Conservation (phyloP, 345 rosid genomes). For the Raphanus raphanistrum region DNA sequence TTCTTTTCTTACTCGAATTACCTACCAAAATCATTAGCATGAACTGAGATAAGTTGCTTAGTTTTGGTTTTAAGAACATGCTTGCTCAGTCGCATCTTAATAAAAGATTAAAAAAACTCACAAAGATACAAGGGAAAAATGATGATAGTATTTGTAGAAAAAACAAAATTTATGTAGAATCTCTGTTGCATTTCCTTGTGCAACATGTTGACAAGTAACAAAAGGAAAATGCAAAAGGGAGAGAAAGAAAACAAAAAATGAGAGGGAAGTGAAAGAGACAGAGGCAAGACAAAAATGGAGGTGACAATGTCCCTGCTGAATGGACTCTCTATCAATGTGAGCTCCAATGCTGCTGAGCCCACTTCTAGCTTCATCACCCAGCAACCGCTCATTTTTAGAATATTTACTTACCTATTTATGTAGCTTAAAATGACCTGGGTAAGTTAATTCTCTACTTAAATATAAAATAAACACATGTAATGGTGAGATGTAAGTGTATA, state of each 20-base stretch:
- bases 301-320: conserved; percentile 36
- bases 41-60: conserved; percentile 7
- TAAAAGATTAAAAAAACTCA: background rate
- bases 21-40: background rate
- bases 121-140: background rate
- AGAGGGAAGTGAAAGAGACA: conserved; percentile 28
- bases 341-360: conserved; percentile 34
- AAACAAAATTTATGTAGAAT: background rate
- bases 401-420: conserved; percentile 6
- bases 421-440: background rate
- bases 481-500: conserved; percentile 5
- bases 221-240: conserved; percentile 21
- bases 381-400: conserved; percentile 28
- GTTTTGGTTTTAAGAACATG: background rate
- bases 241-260: conserved; percentile 20
- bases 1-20: background rate
- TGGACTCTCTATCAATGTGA: conserved; percentile 29
- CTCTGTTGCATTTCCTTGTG: conserved; percentile 1
- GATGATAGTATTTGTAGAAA: background rate
- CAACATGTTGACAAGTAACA: conserved; percentile 27
- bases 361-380: conserved; percentile 29
- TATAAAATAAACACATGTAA: background rate
- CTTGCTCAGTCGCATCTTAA: background rate
- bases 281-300: conserved; percentile 29
- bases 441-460: background rate